Conservation (phyloP, 2,329 filamentous ascomycete species). For the Furcasterigmium furcatum region DNA sequence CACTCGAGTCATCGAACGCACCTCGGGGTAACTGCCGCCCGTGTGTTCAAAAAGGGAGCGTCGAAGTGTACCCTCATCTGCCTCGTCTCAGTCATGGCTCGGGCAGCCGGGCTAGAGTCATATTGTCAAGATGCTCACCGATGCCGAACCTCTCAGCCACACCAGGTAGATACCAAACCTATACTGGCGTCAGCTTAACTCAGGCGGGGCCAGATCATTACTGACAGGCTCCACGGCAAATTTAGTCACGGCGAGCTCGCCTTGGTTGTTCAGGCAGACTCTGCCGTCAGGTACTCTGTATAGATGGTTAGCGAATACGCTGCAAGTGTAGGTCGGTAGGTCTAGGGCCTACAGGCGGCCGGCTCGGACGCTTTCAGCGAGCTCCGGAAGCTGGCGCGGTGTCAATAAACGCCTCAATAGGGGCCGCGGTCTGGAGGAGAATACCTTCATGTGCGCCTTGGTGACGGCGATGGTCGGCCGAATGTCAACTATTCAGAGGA, state of each 20-base stretch:
- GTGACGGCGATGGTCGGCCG: slow-evolving; percentile 90
- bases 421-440: slow-evolving; percentile 40
- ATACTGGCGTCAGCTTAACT: slow-evolving; percentile 6
- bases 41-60: slow-evolving; percentile 92
- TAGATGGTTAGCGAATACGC: not conserved
- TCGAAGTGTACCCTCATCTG: slow-evolving; percentile 81
- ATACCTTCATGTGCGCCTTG: slow-evolving; percentile 82
- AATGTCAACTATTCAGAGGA: slow-evolving; percentile 71
- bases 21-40: slow-evolving; percentile 91
- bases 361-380: slow-evolving; percentile 80
- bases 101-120: no score
- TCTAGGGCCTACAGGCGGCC: slow-evolving; percentile 59
- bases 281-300: slow-evolving; percentile 70
- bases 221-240: slow-evolving; percentile 90
- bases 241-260: slow-evolving; percentile 92
- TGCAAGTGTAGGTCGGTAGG: no score
- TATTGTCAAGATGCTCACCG: slow-evolving; percentile 44
- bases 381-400: slow-evolving; percentile 68
- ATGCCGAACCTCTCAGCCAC: slow-evolving; percentile 93
- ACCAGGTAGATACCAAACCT: slow-evolving; percentile 78
- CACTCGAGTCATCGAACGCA: slow-evolving; percentile 18
- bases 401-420: slow-evolving; percentile 5
- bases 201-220: no score
- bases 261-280: slow-evolving; percentile 80
- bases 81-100: slow-evolving; percentile 24